These are phyloP conservation scores for Naganishia friedmannii DNA, from an alignment of 768 basidiomycete genomes.

Conservation along the genomic window DNA sequence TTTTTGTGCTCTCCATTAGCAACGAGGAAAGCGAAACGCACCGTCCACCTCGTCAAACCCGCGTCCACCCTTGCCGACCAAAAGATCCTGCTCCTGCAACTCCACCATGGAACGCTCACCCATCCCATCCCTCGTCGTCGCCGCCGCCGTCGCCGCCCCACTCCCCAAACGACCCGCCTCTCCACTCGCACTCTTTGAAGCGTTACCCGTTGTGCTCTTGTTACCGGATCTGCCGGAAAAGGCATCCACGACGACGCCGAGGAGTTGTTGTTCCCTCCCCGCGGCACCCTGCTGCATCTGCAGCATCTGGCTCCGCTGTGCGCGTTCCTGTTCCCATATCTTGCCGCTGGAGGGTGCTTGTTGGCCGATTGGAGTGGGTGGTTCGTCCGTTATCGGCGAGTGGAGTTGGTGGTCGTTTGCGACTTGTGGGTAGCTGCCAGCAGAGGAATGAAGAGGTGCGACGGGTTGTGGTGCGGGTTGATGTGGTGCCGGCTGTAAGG, in stretches of 20 bases:
- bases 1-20: neutral
- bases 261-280: constrained; percentile 13
- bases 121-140: constrained; percentile 27
- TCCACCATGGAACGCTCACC: constrained; percentile 10
- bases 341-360: constrained; percentile 28
- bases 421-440: neutral
- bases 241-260: constrained; percentile 34
- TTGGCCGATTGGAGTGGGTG: neutral
- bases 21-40: constrained; percentile 52
- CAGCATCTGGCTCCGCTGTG: constrained; percentile 14
- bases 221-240: constrained; percentile 30
- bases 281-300: neutral
- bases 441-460: neutral
- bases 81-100: constrained; percentile 30
- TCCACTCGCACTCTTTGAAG: constrained; percentile 25
- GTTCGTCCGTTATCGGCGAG: neutral
- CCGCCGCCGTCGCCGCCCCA: constrained; percentile 5
- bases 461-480: neutral
- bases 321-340: constrained; percentile 27
- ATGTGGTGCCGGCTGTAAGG: neutral
- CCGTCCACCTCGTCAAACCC: constrained; percentile 82
- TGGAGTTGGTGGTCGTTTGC: constrained; percentile 18
- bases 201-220: constrained; percentile 32
- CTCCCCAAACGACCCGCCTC: neutral
- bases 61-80: constrained; percentile 33